These are phyloP conservation scores for Mimosa bimucronata DNA, from an alignment of 306 rosid species.

Conservation along the genomic window DNA sequence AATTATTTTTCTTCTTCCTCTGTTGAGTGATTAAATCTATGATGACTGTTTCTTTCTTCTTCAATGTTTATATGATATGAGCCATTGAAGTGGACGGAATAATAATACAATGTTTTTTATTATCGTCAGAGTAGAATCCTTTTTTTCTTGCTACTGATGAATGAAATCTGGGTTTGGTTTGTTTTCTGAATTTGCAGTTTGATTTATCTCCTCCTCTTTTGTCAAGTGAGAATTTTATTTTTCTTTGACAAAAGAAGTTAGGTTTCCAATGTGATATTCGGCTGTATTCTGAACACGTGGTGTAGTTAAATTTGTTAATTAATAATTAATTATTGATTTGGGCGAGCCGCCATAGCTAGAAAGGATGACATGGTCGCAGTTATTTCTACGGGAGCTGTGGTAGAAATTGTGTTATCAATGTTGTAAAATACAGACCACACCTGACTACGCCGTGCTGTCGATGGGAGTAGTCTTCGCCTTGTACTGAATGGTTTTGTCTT, in stretches of 20 bases:
- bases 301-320: too few species aligned
- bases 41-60: neutral
- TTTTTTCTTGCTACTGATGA: neutral
- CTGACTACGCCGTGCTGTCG: too few species aligned
- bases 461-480: too few species aligned
- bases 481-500: too few species aligned
- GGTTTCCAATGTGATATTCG: neutral
- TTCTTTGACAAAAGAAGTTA: neutral
- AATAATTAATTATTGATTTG: too few species aligned
- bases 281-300: neutral
- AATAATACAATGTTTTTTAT: constrained; percentile 2
- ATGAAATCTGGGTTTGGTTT: constrained; percentile 27
- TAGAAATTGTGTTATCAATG: too few species aligned
- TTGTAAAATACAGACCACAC: too few species aligned
- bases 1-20: neutral
- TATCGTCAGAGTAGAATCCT: too few species aligned
- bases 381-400: too few species aligned
- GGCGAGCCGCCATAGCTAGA: too few species aligned
- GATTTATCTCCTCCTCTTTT: neutral
- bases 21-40: neutral
- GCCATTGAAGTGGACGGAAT: neutral
- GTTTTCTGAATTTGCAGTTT: neutral
- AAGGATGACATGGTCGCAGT: too few species aligned
- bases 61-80: neutral
- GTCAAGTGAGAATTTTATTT: neutral